These are phyloP conservation scores for Suillus paluster DNA, from an alignment of 768 basidiomycete species.

Conservation along the genomic window DNA sequence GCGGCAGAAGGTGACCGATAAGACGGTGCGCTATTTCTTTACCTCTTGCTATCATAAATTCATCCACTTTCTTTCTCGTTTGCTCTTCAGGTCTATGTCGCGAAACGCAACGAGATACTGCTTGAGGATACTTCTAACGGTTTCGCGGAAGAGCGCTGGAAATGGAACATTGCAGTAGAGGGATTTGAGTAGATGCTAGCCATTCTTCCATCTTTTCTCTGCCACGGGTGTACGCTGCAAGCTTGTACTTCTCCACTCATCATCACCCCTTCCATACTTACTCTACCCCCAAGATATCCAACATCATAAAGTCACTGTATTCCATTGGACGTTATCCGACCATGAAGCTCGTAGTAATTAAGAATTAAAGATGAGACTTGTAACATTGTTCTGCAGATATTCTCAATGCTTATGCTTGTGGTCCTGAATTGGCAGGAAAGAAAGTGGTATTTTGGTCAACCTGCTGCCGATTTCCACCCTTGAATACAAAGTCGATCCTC, in stretches of 20 bases:
- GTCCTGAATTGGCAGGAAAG: too few species aligned
- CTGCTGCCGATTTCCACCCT: too few species aligned
- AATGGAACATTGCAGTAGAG: slow-evolving; percentile 74
- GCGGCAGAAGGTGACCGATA: slow-evolving; percentile 93
- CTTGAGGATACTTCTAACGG: slow-evolving; percentile 93
- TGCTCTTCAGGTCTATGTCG: slow-evolving; percentile 77
- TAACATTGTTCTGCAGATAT: neutral
- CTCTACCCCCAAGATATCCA: neutral
- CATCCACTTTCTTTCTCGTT: neutral
- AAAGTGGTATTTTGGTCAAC: too few species aligned
- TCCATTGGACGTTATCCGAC: neutral
- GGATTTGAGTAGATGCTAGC: slow-evolving; percentile 58
- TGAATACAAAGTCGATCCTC: too few species aligned
- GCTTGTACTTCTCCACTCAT: too few species aligned
- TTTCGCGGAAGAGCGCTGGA: slow-evolving; percentile 85
- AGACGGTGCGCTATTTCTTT: slow-evolving; percentile 63
- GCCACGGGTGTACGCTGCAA: neutral
- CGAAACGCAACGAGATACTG: slow-evolving; percentile 94
- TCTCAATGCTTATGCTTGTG: too few species aligned
- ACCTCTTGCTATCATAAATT: neutral
- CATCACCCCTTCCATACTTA: slow-evolving; percentile 1
- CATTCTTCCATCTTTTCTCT: neutral
- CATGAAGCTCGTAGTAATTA: neutral
- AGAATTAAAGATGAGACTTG: neutral
- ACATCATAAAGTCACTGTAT: slow-evolving; percentile 5